phyloP scores from a whole-genome alignment of 1,284 basidiomycete genomes.

The Phylloboletellus chloephorus region DNA sequence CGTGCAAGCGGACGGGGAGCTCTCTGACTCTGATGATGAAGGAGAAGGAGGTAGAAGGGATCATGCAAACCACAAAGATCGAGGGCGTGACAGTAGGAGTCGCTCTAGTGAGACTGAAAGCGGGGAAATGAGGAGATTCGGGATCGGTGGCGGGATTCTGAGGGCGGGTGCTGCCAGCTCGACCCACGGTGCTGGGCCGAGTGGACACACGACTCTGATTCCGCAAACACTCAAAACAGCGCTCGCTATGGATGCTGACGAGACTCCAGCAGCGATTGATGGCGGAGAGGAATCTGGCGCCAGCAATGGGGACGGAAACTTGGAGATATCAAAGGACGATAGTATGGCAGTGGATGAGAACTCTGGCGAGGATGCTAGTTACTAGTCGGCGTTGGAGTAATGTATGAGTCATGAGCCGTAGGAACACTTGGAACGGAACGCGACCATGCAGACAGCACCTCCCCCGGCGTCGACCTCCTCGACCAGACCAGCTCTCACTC shows the following conservation, averaged over 20 bases:
- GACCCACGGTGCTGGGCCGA: conserved; percentile 68
- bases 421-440: neutral
- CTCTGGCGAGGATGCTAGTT: conserved; percentile 10
- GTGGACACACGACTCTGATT: conserved; percentile 53
- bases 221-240: conserved; percentile 38
- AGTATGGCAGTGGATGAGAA: conserved; percentile 26
- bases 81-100: conserved; percentile 40
- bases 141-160: conserved; percentile 65
- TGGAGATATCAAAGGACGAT: conserved; percentile 21
- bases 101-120: conserved; percentile 35
- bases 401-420: no score
- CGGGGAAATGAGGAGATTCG: conserved; percentile 51
- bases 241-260: conserved; percentile 45
- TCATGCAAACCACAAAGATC: conserved; percentile 52
- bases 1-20: conserved; percentile 72
- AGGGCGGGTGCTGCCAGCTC: conserved; percentile 48
- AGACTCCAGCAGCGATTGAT: conserved; percentile 31
- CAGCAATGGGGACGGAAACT: conserved; percentile 13
- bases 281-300: conserved; percentile 23
- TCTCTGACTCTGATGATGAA: conserved; percentile 84
- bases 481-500: conserved; percentile 17
- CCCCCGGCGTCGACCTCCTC: conserved; percentile 4
- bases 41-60: conserved; percentile 75
- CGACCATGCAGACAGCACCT: conserved; percentile 14
- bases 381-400: no score